phyloP scores from a whole-genome alignment of 1,284 basidiomycete species.

The Sphaerobolus stellatus region DNA sequence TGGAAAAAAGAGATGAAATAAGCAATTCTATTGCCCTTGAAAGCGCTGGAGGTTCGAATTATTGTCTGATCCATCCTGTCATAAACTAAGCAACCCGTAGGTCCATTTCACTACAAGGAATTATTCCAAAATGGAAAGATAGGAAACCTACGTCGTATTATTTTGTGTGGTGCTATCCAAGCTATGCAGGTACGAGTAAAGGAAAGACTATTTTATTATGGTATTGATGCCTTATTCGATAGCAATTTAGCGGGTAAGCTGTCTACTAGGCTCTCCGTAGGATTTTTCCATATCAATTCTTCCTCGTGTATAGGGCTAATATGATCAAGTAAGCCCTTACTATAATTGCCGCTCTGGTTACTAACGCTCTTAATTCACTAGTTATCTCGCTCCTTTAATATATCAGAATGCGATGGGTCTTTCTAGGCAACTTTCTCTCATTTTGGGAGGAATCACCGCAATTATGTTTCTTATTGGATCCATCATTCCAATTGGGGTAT shows the following conservation, averaged over 20 bases:
- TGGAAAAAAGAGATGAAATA: constrained; percentile 38
- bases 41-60: constrained; percentile 37
- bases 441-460: constrained; percentile 40
- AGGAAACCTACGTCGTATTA: constrained; percentile 43
- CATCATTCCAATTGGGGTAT: constrained; percentile 43
- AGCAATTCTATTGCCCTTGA: constrained; percentile 38
- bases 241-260: constrained; percentile 39
- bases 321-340: constrained; percentile 30
- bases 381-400: constrained; percentile 42
- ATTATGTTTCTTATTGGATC: constrained; percentile 46
- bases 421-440: constrained; percentile 39
- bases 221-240: neutral
- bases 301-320: constrained; percentile 19
- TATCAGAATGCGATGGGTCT: constrained; percentile 47
- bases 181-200: constrained; percentile 38
- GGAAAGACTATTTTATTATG: neutral
- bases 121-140: constrained; percentile 40
- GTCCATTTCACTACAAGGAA: constrained; percentile 39
- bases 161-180: constrained; percentile 39
- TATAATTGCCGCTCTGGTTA: neutral
- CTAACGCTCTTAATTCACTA: constrained; percentile 14
- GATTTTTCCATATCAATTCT: neutral
- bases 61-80: neutral
- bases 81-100: too few relatives aligned
- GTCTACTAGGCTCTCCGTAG: neutral